Percentiles rank a stretch among this genome's conserved stretches.
phyloP scores from a whole-genome alignment of 768 basidiomycete species.

The Bullera alba region DNA sequence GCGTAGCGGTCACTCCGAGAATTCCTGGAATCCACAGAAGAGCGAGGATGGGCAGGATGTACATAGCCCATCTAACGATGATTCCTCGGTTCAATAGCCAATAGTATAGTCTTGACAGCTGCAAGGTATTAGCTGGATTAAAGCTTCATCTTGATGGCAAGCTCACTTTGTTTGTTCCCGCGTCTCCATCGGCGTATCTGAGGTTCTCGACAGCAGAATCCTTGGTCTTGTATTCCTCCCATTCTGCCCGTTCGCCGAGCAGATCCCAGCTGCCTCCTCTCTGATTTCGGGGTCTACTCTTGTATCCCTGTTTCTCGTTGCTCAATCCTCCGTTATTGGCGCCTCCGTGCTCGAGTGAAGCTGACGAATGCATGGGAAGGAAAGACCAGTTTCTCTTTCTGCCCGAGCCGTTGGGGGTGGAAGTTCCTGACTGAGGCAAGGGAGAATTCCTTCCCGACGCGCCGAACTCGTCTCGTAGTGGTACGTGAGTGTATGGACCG shows the following conservation, averaged over 20 bases:
- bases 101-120: slow-evolving; percentile 62
- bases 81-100: slow-evolving; percentile 70
- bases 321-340: not conserved
- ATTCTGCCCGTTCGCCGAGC: slow-evolving; percentile 38
- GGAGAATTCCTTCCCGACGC: not conserved
- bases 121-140: not conserved
- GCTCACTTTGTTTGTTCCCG: slow-evolving; percentile 43
- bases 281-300: slow-evolving; percentile 17
- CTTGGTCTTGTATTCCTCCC: slow-evolving; percentile 45
- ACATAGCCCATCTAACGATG: slow-evolving; percentile 67
- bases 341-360: slow-evolving; percentile 6
- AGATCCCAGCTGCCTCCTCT: slow-evolving; percentile 33
- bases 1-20: slow-evolving; percentile 55
- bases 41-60: slow-evolving; percentile 64
- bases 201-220: slow-evolving; percentile 39
- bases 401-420: slow-evolving; percentile 20
- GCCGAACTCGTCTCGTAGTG: slow-evolving; percentile 8
- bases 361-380: slow-evolving; percentile 15
- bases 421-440: slow-evolving; percentile 6
- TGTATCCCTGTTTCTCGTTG: slow-evolving; percentile 13
- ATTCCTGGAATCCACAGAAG: slow-evolving; percentile 53
- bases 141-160: not conserved
- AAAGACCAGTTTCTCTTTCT: slow-evolving; percentile 25
- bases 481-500: not conserved
- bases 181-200: slow-evolving; percentile 44